Evolutionary conservation across 2,329 filamentous ascomycete genomes (phyloP), one percentile per base, ranked within the genome.

Genomic region (Talaromyces sp.): DNA sequence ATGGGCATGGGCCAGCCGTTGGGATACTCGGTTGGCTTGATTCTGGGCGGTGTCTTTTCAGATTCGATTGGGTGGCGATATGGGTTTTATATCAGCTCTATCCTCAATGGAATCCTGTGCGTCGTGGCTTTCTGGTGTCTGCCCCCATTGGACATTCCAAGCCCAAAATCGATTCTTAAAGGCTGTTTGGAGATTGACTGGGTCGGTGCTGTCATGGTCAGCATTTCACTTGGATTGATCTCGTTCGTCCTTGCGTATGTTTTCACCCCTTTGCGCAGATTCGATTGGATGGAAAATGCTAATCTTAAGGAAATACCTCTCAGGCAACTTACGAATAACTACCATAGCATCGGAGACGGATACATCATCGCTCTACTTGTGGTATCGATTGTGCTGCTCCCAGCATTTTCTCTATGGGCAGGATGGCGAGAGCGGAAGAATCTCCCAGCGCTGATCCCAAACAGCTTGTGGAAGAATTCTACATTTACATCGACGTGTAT

Each of bases 1-100:
- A 75, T 82, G 64, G 81, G 82, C 2, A 74, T 75, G 30, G 76
- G 76, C 10, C 80, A 83, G 57, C 81, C 81, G 0, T 64, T 83
- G 23, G 82, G 82, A 0, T 83, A 81, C 62, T 75, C 73, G 0
- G 57, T 83, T 0, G 82, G 82, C 0, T 71, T 84, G 4, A 72
- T 78, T 4, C 70, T 84, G 4, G 80, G 81, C 28, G 82, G 82
- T 60, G 64, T 84, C 1, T 74, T 83, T 28, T 70, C 76, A 1
- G 73, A 81, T 33, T 75, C 72, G 0, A 74, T 80, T 23, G 78
- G 78, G 4, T 83, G 81, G 81, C 68, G 79, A 51, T 78, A 72
- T 68, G 79, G 76, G 1, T 83, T 80, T 64, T 63, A 66, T 36
- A 61, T 57, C 8, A 62, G 64, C 5, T 58, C 63, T 8, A 56